Evolutionary conservation across 1,284 basidiomycete species (phyloP).

Genomic region (Erythrobasidium hasegawianum): DNA sequence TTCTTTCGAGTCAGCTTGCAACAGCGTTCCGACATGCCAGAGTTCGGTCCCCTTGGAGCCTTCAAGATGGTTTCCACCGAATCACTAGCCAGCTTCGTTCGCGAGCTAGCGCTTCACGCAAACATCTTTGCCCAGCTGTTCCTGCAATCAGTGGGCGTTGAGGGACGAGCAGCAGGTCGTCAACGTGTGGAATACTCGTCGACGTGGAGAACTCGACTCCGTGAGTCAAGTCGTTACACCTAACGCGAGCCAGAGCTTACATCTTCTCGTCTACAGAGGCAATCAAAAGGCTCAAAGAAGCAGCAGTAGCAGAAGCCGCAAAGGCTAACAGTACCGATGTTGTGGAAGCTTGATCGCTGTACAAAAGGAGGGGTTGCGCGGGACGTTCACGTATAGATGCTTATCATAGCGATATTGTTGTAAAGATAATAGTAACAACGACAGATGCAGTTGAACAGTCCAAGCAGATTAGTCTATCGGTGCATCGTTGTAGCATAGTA

Average conservation of each 20-base stretch:
- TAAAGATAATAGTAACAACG: too few species aligned
- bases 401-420: too few species aligned
- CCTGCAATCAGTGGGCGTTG: constrained; percentile 66
- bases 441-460: too few species aligned
- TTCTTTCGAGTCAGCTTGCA: constrained; percentile 74
- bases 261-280: constrained; percentile 4
- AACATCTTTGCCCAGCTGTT: constrained; percentile 76
- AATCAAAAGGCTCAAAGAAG: constrained; percentile 27
- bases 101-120: constrained; percentile 76
- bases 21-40: constrained; percentile 76
- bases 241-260: neutral
- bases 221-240: constrained; percentile 4
- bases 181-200: constrained; percentile 72
- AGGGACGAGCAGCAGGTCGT: constrained; percentile 47
- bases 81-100: constrained; percentile 72
- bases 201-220: constrained; percentile 77
- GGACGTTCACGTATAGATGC: too few species aligned
- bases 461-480: too few species aligned
- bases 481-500: too few species aligned
- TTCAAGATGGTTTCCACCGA: constrained; percentile 87
- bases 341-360: too few species aligned
- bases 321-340: neutral
- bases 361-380: too few species aligned
- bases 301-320: constrained; percentile 1
- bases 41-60: constrained; percentile 82